Evolutionary conservation across 2,329 filamentous ascomycete genomes (phyloP), one percentile per base, ranked within the genome.

Genomic region (Talaromyces sp.): DNA sequence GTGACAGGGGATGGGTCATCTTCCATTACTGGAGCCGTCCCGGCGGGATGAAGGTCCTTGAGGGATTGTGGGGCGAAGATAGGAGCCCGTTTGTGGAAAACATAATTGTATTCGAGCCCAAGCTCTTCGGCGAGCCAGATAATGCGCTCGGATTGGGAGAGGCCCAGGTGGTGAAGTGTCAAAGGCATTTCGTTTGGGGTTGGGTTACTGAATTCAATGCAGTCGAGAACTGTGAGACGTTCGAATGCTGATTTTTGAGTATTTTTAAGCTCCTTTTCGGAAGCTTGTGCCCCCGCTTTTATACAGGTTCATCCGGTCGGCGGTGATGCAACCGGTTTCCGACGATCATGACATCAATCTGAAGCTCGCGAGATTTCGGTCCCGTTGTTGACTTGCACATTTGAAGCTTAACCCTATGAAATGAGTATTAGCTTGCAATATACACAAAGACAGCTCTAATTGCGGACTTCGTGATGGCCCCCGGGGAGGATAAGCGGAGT

Each of bases 71-170:
- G 61, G 9, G 61, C 29, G 39, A 64, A 48, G 3, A 63, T 33
- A 9, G 61, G 61, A 14, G 58, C 55, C n/a, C 61, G 56, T n/a
- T 63, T 60, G 51, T 64, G 60, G 20, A 51, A 51, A 7, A 63
- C 60, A 29, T 50, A 55, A 20, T 58, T 41, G 20, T 63, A 64
- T 11, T 61, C 46, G 10, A 64, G 40, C 37, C 48, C 49, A 33
- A 64, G 61, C 30, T 64, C 61, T 42, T 64, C 62, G 13, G 60
- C 60, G 29, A 64, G 60, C 60, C 62, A 64, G 40, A 64, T 51
- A 8, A 64, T 60, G 33, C 62, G 62, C 58, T 64, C 62, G 30
- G 62, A 64, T 47, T 64, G 62, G 22, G 60, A 63, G 22, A 52
- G 49, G 33, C 56, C 53, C 16, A 64, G 42, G 42, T 63, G 58